Percentiles rank a stretch among this genome's conserved stretches.
These are phyloP conservation scores for Nicotiana sylvestris DNA, from an alignment of 257 asterid genomes.

Conservation along the genomic window DNA sequence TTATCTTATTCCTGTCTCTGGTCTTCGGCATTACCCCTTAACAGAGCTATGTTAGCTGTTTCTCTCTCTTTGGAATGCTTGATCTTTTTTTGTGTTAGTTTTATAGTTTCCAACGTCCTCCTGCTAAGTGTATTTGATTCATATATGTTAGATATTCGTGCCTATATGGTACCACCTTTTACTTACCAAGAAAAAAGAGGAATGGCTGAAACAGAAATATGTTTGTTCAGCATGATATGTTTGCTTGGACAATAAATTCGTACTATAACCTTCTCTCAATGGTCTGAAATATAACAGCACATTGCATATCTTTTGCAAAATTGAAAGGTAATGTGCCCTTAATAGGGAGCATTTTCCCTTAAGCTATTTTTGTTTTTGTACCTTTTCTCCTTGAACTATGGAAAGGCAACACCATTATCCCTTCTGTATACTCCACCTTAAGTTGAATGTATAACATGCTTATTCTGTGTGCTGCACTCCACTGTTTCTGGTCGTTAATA, in stretches of 20 bases:
- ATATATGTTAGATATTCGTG: neutral
- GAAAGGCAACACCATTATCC: neutral
- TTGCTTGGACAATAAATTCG: neutral
- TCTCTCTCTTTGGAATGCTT: neutral
- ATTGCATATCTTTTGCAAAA: neutral
- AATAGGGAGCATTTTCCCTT: neutral
- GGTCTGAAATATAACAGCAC: neutral
- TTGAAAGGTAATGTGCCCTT: neutral
- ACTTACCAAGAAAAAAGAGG: neutral
- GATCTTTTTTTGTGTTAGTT: neutral
- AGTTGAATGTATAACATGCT: neutral
- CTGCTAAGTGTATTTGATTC: neutral
- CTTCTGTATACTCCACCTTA: neutral
- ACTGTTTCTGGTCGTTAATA: neutral
- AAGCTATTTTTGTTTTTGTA: slow-evolving; percentile 6
- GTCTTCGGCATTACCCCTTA: neutral
- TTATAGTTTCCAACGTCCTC: neutral
- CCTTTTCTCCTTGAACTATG: neutral
- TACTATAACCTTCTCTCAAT: neutral
- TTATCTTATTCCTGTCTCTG: neutral
- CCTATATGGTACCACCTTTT: neutral
- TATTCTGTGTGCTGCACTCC: neutral
- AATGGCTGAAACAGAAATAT: neutral
- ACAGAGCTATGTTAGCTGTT: neutral
- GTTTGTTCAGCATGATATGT: neutral